Evolutionary conservation across 345 rosid genomes (phyloP).

Genomic region (Boechera retrofracta): DNA sequence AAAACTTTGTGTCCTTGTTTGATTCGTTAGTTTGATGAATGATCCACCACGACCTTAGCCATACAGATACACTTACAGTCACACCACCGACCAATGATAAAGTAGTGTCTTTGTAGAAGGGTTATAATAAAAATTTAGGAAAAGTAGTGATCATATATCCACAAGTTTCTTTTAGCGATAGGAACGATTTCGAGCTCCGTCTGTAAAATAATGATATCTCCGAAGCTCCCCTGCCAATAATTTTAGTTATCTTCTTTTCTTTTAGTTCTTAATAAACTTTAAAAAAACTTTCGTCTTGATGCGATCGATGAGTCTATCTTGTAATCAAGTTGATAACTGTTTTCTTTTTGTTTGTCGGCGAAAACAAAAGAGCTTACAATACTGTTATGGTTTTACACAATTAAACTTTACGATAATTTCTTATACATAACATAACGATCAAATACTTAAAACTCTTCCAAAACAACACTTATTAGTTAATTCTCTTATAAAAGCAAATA

Average conservation of each 20-base stretch:
- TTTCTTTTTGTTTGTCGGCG: too few species aligned
- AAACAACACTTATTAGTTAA: background rate
- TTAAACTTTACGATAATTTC: background rate
- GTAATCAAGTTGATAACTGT: background rate
- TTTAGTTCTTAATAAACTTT: too few species aligned
- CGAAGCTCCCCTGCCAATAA: background rate
- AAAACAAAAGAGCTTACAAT: background rate
- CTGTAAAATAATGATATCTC: background rate
- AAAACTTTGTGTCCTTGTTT: background rate
- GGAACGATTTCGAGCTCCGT: background rate
- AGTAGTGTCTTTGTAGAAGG: too few species aligned
- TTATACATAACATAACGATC: background rate
- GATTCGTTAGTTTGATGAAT: background rate
- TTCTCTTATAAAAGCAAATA: background rate
- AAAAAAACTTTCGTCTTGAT: background rate
- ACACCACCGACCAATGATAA: constrained; percentile 5
- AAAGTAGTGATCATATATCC: too few species aligned
- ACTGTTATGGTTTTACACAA: too few species aligned
- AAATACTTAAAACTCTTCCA: background rate
- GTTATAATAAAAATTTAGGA: too few species aligned
- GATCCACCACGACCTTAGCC: background rate
- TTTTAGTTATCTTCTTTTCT: background rate
- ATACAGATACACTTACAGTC: background rate
- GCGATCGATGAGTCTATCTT: background rate
- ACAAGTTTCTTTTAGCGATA: too few species aligned